Evolutionary conservation across 345 rosid genomes (phyloP), one percentile per base, ranked within the genome.

Genomic region (Melaleuca alternifolia): DNA sequence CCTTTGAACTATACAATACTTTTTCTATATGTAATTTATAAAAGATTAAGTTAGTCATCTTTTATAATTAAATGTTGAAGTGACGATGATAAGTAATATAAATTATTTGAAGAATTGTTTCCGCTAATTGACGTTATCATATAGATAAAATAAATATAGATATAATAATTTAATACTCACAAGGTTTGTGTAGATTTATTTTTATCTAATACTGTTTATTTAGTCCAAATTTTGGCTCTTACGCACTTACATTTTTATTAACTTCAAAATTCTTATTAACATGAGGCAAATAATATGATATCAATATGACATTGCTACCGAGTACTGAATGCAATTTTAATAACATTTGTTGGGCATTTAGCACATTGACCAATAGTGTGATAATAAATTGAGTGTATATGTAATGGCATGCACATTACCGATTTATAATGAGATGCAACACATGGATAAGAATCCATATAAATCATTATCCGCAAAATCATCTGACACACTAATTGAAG

Each of bases 81-180:
- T 14, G 5, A 0, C 0, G 1, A 20, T 28, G 2, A 1, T n/a
- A 59, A 61, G 2, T 28, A 28, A 62, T 0, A 61, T 62, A 62
- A 62, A 41, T 62, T 28, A 28, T 62, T 62, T 62, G 21, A 28
- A 30, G 20, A 62, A 28, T 7, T 62, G 15, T 62, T 0, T 28
- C 21, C 1, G 0, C 21, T 16, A 28, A 28, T 62, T 62, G 41
- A 10, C 30, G 1, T 62, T 28, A 28, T 28, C 7, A 28, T 7
- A 14, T 6, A 61, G 10, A 28, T 0, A 28, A 28, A n/a, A n/a
- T n/a, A 28, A 0, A 13, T 0, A 0, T 0, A 13, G 18, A 61
- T 0, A 61, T 28, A 30, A 61, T 61, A 0, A 2, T 1, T 61
- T 0, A 61, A 61, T 61, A 28, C 10, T 10, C 20, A 13, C 0